Percentiles rank a stretch among this genome's conserved stretches.
Evolutionary conservation across 148 eudicot species (phyloP).

Genomic region (Camellia japonica): DNA sequence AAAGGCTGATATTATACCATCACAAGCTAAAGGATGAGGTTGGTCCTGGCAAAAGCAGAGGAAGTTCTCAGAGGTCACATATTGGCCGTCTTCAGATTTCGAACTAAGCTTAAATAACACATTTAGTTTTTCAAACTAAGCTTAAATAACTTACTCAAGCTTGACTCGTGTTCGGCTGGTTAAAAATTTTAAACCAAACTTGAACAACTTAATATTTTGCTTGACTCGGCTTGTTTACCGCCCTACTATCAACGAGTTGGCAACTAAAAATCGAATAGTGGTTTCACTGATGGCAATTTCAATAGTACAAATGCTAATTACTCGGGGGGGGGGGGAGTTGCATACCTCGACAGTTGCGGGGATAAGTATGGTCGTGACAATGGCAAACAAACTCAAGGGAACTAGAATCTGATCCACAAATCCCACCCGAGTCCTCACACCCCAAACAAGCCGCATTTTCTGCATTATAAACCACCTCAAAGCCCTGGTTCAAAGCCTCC

Average conservation of each 20-base stretch:
- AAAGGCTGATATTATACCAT: not conserved
- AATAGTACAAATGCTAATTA: too few relatives aligned
- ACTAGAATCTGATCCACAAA: not conserved
- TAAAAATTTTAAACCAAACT: too few relatives aligned
- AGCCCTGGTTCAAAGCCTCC: not conserved
- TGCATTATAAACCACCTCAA: not conserved
- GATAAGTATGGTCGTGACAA: not conserved
- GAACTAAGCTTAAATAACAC: not conserved
- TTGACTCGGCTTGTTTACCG: too few relatives aligned
- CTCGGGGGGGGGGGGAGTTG: too few relatives aligned
- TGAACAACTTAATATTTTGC: too few relatives aligned
- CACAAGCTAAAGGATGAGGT: not conserved
- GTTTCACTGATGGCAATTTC: too few relatives aligned
- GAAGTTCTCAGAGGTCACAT: not conserved
- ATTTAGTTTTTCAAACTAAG: too few relatives aligned
- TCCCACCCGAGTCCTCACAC: not conserved
- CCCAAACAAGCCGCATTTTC: fast-evolving
- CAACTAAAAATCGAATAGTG: too few relatives aligned
- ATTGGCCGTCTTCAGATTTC: not conserved
- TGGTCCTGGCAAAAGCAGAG: not conserved
- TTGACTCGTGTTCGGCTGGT: too few relatives aligned
- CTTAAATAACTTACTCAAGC: too few relatives aligned
- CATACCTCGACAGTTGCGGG: not conserved
- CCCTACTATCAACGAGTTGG: too few relatives aligned
- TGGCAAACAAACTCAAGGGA: not conserved